Conservation (phyloP, 192 early-diverging fungal species). For the Helicostylum pulchrum region DNA sequence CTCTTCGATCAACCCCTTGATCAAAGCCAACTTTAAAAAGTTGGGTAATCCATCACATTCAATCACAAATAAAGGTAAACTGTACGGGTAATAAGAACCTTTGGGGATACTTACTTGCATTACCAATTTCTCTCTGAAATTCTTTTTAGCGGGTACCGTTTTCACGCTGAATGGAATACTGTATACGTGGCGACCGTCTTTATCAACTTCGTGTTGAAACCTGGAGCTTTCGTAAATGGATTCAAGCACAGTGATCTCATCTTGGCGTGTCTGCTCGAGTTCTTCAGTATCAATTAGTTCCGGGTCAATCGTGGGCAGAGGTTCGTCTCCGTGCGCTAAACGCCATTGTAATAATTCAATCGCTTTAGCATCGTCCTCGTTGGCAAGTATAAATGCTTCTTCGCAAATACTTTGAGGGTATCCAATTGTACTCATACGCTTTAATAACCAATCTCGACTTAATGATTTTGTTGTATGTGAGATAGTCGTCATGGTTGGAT, state of each 20-base stretch:
- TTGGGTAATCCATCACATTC: conserved; percentile 62
- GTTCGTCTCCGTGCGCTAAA: conserved; percentile 47
- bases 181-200: neutral
- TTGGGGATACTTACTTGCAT: conserved; percentile 48
- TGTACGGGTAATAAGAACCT: conserved; percentile 60
- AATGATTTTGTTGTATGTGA: conserved; percentile 49
- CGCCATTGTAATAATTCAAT: conserved; percentile 50
- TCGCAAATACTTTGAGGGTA: conserved; percentile 51
- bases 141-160: neutral
- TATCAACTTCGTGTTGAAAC: conserved; percentile 31
- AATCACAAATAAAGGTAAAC: conserved; percentile 63
- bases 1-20: conserved; percentile 47
- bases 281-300: conserved; percentile 37
- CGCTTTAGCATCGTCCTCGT: conserved; percentile 51
- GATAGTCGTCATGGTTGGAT: conserved; percentile 50
- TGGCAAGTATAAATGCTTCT: conserved; percentile 40
- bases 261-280: conserved; percentile 35
- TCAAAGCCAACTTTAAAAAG: conserved; percentile 62
- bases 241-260: conserved; percentile 64
- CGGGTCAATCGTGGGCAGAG: conserved; percentile 29
- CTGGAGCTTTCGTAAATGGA: conserved; percentile 61
- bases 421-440: conserved; percentile 58
- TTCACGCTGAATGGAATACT: conserved; percentile 9
- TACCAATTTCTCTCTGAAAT: neutral
- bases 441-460: conserved; percentile 58